These are phyloP conservation scores for Nemania sp. DNA, from an alignment of 2,329 filamentous ascomycete species.

Conservation along the genomic window DNA sequence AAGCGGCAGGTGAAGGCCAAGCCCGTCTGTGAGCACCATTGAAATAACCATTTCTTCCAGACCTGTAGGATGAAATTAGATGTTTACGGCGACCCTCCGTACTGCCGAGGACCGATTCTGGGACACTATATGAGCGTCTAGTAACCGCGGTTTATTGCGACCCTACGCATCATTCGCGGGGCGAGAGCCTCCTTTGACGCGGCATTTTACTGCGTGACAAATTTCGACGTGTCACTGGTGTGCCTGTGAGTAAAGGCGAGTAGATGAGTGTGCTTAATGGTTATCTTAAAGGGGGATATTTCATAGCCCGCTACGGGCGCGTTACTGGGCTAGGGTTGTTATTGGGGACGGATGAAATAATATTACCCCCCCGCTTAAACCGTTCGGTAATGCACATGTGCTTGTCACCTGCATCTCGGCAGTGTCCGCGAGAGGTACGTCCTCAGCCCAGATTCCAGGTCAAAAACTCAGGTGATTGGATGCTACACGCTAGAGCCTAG, in stretches of 20 bases:
- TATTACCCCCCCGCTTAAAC: slow-evolving; percentile 36
- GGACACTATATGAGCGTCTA: slow-evolving; percentile 27
- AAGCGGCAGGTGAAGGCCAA: slow-evolving; percentile 27
- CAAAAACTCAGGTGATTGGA: slow-evolving; percentile 13
- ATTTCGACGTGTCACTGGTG: neutral
- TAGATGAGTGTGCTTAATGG: neutral
- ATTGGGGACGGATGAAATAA: slow-evolving; percentile 31
- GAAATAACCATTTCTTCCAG: slow-evolving; percentile 39
- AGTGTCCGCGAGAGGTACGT: slow-evolving; percentile 29
- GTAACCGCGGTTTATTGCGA: slow-evolving; percentile 26
- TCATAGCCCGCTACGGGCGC: neutral
- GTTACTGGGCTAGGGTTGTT: slow-evolving; percentile 12
- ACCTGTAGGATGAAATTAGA: slow-evolving; percentile 33
- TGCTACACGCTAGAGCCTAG: slow-evolving; percentile 25
- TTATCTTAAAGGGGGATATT: slow-evolving; percentile 16
- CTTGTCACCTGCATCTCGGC: slow-evolving; percentile 36
- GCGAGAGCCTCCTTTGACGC: slow-evolving; percentile 20
- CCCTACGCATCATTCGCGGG: slow-evolving; percentile 22
- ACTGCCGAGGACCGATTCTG: slow-evolving; percentile 30
- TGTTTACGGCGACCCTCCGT: slow-evolving; percentile 26
- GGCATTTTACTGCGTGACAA: slow-evolving; percentile 27
- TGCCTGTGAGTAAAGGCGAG: neutral
- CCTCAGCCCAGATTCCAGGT: slow-evolving; percentile 3
- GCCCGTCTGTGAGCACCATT: slow-evolving; percentile 21
- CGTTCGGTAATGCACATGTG: slow-evolving; percentile 35